These are phyloP conservation scores for Solanum aculeatissimum DNA, from an alignment of 305 asterid genomes.

Conservation along the genomic window DNA sequence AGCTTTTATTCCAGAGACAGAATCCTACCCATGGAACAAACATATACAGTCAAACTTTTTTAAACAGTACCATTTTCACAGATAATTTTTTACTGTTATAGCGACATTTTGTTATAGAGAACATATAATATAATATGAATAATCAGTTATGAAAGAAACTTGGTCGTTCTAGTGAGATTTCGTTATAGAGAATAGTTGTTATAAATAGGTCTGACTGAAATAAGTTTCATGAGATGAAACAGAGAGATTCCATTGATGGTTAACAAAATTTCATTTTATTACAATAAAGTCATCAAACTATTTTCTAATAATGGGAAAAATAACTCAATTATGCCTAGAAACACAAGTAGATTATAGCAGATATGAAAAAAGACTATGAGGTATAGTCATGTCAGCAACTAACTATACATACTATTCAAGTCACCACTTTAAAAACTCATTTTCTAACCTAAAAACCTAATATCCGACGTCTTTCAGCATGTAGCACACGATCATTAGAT, in stretches of 20 bases:
- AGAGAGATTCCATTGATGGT: too few species aligned
- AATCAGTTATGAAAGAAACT: background rate
- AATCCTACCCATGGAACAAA: slow-evolving; percentile 40
- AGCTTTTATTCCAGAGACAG: slow-evolving; percentile 83
- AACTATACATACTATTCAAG: background rate
- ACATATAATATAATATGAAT: too few species aligned
- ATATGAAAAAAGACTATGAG: background rate
- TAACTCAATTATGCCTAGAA: background rate
- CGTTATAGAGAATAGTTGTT: background rate
- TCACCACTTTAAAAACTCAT: background rate
- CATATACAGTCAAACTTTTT: background rate
- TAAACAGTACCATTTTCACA: too few species aligned
- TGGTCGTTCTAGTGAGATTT: background rate
- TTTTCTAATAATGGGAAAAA: too few species aligned
- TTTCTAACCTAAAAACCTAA: background rate
- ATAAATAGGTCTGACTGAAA: background rate
- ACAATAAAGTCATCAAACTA: too few species aligned
- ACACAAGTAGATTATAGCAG: background rate
- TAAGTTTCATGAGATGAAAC: background rate
- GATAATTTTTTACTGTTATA: background rate
- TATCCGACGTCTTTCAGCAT: background rate
- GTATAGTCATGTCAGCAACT: background rate
- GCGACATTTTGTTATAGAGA: too few species aligned
- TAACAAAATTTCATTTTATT: too few species aligned
- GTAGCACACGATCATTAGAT: background rate